These are phyloP conservation scores for Microbotryum saponariae DNA, from an alignment of 1,284 basidiomycete genomes.

Conservation along the genomic window DNA sequence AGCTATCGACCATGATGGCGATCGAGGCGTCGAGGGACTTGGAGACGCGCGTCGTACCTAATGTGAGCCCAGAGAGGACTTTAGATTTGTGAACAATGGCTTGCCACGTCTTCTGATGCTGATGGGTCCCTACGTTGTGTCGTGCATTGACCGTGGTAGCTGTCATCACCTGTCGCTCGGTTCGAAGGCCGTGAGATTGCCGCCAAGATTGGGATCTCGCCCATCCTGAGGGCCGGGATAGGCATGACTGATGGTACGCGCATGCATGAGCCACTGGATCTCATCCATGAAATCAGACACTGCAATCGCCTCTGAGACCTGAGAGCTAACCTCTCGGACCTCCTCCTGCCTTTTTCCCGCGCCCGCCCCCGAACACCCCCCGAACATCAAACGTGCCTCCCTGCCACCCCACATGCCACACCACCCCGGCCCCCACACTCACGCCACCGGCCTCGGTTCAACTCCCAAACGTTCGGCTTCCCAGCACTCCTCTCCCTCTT, in stretches of 20 bases:
- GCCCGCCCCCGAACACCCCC: neutral
- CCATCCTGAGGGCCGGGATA: conserved; percentile 83
- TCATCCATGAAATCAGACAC: too few species aligned
- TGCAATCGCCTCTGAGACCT: too few species aligned
- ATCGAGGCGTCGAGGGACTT: conserved; percentile 64
- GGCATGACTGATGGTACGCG: conserved; percentile 76
- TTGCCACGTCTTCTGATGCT: neutral
- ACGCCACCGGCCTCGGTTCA: too few species aligned
- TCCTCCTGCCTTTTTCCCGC: neutral
- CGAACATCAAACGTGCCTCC: neutral
- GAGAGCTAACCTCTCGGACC: neutral
- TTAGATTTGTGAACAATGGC: neutral
- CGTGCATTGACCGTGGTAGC: conserved; percentile 5
- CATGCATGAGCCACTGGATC: neutral
- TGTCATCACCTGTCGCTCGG: conserved; percentile 40
- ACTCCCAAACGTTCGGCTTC: neutral
- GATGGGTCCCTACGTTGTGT: neutral
- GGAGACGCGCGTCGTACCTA: conserved; percentile 54
- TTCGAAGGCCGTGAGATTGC: conserved; percentile 44
- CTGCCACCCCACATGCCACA: neutral
- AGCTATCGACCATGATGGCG: conserved; percentile 63
- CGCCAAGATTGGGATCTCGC: conserved; percentile 70
- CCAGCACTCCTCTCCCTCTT: conserved; percentile 63
- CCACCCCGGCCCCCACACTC: neutral
- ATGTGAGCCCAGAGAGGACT: conserved; percentile 46